These are phyloP conservation scores for Rhizoclosmatium globosum DNA, from an alignment of 192 early-diverging fungal genomes.

Conservation along the genomic window DNA sequence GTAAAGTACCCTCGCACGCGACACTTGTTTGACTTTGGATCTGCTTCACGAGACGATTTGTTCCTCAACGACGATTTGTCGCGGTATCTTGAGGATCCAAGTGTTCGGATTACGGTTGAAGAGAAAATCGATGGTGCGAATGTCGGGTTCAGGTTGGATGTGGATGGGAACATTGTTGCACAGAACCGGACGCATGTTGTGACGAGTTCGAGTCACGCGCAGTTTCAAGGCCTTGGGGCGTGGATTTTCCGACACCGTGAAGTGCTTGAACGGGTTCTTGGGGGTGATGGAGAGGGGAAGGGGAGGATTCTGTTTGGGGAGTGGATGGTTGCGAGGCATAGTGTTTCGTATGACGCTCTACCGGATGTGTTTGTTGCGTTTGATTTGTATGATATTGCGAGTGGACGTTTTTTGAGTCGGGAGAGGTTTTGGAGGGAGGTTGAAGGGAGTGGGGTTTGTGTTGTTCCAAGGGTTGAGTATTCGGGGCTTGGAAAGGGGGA, in stretches of 20 bases:
- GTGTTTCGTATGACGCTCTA: constrained; percentile 43
- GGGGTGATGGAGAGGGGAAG: background rate
- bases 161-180: constrained; percentile 23
- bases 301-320: constrained; percentile 57
- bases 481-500: constrained; percentile 2
- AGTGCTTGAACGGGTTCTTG: constrained; percentile 37
- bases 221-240: constrained; percentile 43
- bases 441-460: constrained; percentile 9
- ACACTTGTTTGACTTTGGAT: constrained; percentile 50
- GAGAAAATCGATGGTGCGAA: constrained; percentile 64
- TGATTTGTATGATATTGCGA: constrained; percentile 47
- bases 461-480: constrained; percentile 19
- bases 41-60: constrained; percentile 54
- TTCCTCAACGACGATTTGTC: constrained; percentile 35
- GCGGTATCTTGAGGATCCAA: constrained; percentile 3
- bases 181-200: constrained; percentile 57
- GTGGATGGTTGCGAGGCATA: constrained; percentile 54
- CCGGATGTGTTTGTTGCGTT: constrained; percentile 49
- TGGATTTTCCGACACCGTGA: constrained; percentile 43
- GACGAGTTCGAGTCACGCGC: constrained; percentile 38
- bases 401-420: constrained; percentile 34
- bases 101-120: constrained; percentile 37
- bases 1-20: constrained; percentile 58
- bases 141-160: constrained; percentile 48
- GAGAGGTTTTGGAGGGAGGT: constrained; percentile 24